Base-by-base conservation (phyloP, 371 early-diverging fungal genomes). In the Lichtheimia ramosa region DNA sequence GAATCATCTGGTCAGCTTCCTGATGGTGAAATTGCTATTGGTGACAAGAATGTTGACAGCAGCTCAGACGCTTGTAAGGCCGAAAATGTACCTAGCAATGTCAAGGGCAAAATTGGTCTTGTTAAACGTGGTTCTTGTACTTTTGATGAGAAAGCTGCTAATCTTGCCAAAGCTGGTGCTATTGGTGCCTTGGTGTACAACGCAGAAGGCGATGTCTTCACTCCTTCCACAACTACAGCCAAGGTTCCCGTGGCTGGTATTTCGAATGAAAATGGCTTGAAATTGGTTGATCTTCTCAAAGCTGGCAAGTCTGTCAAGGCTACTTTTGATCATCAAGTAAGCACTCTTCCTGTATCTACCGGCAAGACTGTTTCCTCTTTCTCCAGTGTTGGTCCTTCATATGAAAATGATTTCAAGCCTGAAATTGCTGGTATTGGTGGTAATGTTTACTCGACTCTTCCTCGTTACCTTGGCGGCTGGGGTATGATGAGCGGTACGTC, bases 341-440 rank as follows among this genome's bases (percentile, higher is more conserved):
- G 21, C 14, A 28, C 60, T 20, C 50, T 63, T 10, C 58, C 64
- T 4, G 25, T 68, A 21, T 15, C 70, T 15, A 70, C 71, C 28
- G 75, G 68, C 8, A 70, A 67, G 6, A 76, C 75, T 15, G 61
- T 74, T n/a, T 77, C 83, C 18, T 58, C 54, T 42, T 82, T 80
- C 64, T 76, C 82, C 7, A 64, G 87, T 18, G 59, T 72, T 23
- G 79, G 79, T 42, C 63, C 79, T n/a, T 54, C 65, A 3, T 65
- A 69, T 21, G 75, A 75, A 20, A 43, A 70, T 4, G 59, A 67
- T 20, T 43, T 78, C 28, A 68, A 67, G 53, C 79, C 91, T 14
- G 83, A 87, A 18, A 51, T 89, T 49, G 79, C 77, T 54, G 89
- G 82, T 41, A 76, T 86, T 3, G 91, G 91, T 51, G 89, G 88